These are phyloP conservation scores for Prunus persica DNA, from an alignment of 306 rosid species.

Conservation along the genomic window Prunus_persica_NCBIv2 NC_034010.1:20047501-20048000, in stretches of 20 bases:
- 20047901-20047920: neutral
- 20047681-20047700: neutral
- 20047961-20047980: neutral
- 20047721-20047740: neutral
- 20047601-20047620: too few relatives aligned
- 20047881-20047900: neutral
- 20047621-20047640: too few relatives aligned
- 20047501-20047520: too few relatives aligned
- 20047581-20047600: too few relatives aligned
- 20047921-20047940: neutral
- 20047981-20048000: too few relatives aligned
- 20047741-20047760: neutral
- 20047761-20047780: neutral
- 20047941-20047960: neutral
- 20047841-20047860: neutral
- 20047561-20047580: too few relatives aligned
- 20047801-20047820: too few relatives aligned
- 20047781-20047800: neutral
- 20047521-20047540: too few relatives aligned
- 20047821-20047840: neutral
- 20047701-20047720: too few relatives aligned
- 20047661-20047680: too few relatives aligned
- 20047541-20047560: too few relatives aligned
- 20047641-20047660: too few relatives aligned
- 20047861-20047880: neutral